Conservation (phyloP, 805 yeast genomes). For the Starmerella bacillaris region DNA sequence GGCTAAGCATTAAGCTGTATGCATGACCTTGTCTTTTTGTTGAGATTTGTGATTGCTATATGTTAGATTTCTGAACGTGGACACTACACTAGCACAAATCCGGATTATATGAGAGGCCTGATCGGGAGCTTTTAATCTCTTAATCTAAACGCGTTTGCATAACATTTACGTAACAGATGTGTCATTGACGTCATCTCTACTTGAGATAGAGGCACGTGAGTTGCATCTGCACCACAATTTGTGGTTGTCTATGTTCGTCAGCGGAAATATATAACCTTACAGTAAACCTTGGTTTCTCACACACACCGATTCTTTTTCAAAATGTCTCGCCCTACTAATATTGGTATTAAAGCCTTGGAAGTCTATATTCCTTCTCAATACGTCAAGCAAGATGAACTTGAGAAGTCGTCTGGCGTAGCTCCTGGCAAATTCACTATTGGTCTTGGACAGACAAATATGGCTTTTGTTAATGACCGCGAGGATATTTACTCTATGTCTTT, state of each 20-base stretch:
- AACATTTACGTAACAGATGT: too few relatives aligned
- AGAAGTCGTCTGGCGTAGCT: conserved; percentile 66
- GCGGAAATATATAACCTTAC: background rate
- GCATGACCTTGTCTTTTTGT: too few relatives aligned
- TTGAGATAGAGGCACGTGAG: conserved; percentile 2
- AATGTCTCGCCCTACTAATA: conserved; percentile 43
- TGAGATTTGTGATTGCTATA: too few relatives aligned
- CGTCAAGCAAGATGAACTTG: conserved; percentile 80
- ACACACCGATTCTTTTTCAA: background rate
- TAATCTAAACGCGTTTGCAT: too few relatives aligned
- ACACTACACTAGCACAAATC: too few relatives aligned
- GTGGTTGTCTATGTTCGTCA: conserved; percentile 1
- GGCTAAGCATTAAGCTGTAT: too few relatives aligned
- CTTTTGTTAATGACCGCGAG: conserved; percentile 92
- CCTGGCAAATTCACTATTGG: conserved; percentile 97
- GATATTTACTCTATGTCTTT: conserved; percentile 88
- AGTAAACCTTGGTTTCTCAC: background rate
- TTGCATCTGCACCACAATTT: background rate
- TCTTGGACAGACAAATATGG: conserved; percentile 95
- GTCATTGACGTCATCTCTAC: too few relatives aligned
- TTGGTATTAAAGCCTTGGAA: conserved; percentile 95
- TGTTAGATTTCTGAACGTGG: too few relatives aligned
- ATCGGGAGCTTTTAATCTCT: too few relatives aligned
- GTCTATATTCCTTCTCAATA: conserved; percentile 65
- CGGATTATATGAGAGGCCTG: too few relatives aligned